A percentile compares a stretch with the other conserved stretches of the same genome.
Conservation (phyloP, 129 eudicot species). For the Chrysanthemum lavandulifolium region DNA sequence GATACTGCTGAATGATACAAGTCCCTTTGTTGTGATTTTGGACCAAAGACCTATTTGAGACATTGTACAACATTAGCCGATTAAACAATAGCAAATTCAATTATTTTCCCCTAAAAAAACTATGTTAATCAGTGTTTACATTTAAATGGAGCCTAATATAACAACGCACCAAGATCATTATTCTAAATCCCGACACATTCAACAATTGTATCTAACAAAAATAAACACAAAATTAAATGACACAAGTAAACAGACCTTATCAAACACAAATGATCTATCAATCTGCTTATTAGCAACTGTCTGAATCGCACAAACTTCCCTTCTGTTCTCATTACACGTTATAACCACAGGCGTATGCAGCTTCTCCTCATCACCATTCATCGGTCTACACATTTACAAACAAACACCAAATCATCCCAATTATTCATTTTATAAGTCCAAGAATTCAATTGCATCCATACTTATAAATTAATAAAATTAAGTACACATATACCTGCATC, state of each 20-base stretch:
- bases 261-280: slow-evolving; percentile 84
- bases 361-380: slow-evolving; percentile 80
- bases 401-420: too few relatives aligned
- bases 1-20: slow-evolving; percentile 81
- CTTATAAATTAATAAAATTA: neutral
- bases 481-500: slow-evolving; percentile 68
- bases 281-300: slow-evolving; percentile 89
- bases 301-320: slow-evolving; percentile 92
- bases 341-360: slow-evolving; percentile 84
- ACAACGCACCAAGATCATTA: too few relatives aligned
- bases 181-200: too few relatives aligned
- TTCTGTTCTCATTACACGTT: slow-evolving; percentile 75
- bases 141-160: too few relatives aligned
- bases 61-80: slow-evolving; percentile 12
- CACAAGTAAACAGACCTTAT: slow-evolving; percentile 51
- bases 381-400: slow-evolving; percentile 49
- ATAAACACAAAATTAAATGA: neutral
- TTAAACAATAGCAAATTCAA: neutral
- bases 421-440: too few relatives aligned
- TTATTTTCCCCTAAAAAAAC: neutral
- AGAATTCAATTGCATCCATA: neutral
- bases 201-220: neutral
- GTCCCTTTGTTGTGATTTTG: slow-evolving; percentile 83
- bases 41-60: slow-evolving; percentile 71
- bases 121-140: neutral